phyloP scores from a whole-genome alignment of 371 early-diverging fungal species.

The Rhizopus stolonifer region DNA sequence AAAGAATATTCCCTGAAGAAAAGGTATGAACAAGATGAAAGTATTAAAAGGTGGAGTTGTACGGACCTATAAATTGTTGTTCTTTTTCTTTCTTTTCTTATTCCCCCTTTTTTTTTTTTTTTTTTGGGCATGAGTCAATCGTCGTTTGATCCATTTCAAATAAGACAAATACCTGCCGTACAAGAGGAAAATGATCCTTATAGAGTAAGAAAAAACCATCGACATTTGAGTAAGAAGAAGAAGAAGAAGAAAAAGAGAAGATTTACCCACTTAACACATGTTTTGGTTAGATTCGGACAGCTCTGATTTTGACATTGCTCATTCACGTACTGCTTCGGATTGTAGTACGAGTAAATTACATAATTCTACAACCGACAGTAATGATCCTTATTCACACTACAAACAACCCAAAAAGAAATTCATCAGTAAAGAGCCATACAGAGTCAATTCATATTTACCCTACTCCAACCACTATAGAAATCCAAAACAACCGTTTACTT shows the following conservation, averaged over 20 bases:
- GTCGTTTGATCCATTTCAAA: not conserved
- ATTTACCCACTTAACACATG: too few species aligned
- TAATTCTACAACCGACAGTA: slow-evolving; percentile 12
- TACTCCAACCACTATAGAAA: slow-evolving; percentile 44
- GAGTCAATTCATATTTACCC: slow-evolving; percentile 47
- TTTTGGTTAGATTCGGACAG: too few species aligned
- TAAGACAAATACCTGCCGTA: slow-evolving; percentile 2
- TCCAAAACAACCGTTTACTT: slow-evolving; percentile 21
- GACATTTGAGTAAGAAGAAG: too few species aligned
- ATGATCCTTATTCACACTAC: slow-evolving; percentile 34
- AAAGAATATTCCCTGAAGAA: too few species aligned
- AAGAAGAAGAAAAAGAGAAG: too few species aligned
- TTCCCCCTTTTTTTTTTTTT: not conserved
- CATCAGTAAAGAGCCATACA: slow-evolving; percentile 1
- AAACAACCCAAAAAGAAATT: slow-evolving; percentile 2
- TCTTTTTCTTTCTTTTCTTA: not conserved
- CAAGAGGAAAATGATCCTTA: slow-evolving; percentile 30
- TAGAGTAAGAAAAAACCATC: slow-evolving; percentile 17
- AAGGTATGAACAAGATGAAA: too few species aligned
- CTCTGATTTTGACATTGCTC: slow-evolving; percentile 24
- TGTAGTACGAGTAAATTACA: slow-evolving; percentile 38
- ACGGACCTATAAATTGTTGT: too few species aligned
- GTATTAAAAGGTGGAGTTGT: too few species aligned
- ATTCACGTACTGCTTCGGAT: slow-evolving; percentile 42
- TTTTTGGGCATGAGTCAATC: too few species aligned